phyloP scores from a whole-genome alignment of 2,329 filamentous ascomycete species.

The Penicillium sp. region DNA sequence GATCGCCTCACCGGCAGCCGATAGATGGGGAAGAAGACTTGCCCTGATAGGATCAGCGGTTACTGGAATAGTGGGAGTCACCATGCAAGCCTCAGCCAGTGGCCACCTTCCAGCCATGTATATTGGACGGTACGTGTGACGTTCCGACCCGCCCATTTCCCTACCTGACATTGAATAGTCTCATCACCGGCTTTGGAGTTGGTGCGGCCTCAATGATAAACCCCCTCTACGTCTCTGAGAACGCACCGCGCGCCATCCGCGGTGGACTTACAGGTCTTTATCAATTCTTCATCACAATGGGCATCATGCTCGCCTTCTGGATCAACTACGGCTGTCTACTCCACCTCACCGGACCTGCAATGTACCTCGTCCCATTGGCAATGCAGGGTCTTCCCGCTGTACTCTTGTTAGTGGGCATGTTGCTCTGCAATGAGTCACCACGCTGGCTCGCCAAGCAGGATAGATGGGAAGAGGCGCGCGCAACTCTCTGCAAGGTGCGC shows the following conservation, averaged over 20 bases:
- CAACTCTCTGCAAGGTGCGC: slow-evolving; percentile 55
- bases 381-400: slow-evolving; percentile 62
- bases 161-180: slow-evolving; percentile 9
- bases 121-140: slow-evolving; percentile 52
- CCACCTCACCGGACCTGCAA: slow-evolving; percentile 47
- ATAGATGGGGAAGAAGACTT: slow-evolving; percentile 51
- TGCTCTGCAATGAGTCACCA: slow-evolving; percentile 61
- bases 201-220: slow-evolving; percentile 54
- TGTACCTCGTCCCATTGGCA: slow-evolving; percentile 59
- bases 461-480: slow-evolving; percentile 61
- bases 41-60: slow-evolving; percentile 55
- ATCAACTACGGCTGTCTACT: slow-evolving; percentile 53
- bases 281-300: slow-evolving; percentile 53
- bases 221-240: slow-evolving; percentile 59
- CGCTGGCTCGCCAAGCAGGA: slow-evolving; percentile 65
- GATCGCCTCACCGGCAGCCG: slow-evolving; percentile 39
- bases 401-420: slow-evolving; percentile 57
- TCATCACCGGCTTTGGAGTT: slow-evolving; percentile 52
- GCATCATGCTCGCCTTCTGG: slow-evolving; percentile 47
- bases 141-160: not conserved
- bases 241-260: slow-evolving; percentile 55
- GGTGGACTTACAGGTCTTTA: slow-evolving; percentile 59
- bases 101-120: slow-evolving; percentile 62
- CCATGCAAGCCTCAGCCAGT: slow-evolving; percentile 60
- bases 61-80: slow-evolving; percentile 57